Base-by-base conservation (phyloP, 139 green algal species). In the Chlorella vulgaris region DNA sequence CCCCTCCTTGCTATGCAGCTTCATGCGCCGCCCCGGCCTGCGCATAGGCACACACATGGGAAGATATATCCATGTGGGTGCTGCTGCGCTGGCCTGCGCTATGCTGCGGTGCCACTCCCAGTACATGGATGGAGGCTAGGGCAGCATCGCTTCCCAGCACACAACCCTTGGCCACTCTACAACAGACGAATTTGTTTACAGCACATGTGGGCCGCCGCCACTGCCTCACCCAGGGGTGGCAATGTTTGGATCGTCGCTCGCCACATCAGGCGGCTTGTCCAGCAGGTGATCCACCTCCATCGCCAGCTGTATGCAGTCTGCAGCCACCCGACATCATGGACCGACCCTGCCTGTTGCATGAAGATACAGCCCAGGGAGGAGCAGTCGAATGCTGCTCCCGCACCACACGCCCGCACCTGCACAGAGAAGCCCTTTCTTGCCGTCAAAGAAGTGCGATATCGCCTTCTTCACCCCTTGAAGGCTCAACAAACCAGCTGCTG, bases 221-320 rank as follows among this genome's bases (percentile, higher is more conserved):
- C 47, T 58, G 15, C 55, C 73, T 19, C 73, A 79, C 73, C 73
- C 73, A 22, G 53, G 42, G 0, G 55, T 53, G 8, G 51, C 73
- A 55, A 79, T 79, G 73, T 79, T 79, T n/a, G 53, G 53, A 4
- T 79, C 73, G 15, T 69, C 53, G 35, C 53, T 79, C 21, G 36
- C 73, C 7, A 79, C 73, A 4, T 67, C 35, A 19, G 73, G 51
- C 40, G 73, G 73, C 35, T 55, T 79, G 73, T 69, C 67, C 24
- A 79, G 73, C 51, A 36, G 22, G 0, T 1, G 1, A 7, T 43
- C 38, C 18, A 79, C 40, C 6, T 67, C 26, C 28, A 47, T 10
- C 0, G 73, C 73, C 33, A 79, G 73, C 51, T 79, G 73, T 38
- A 79, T 24, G 36, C 73, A 79, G 35, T 79, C 73, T 79, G 73